Conservation (phyloP, 2,329 filamentous ascomycete species). For the Pseudogymnoascus sp. region DNA sequence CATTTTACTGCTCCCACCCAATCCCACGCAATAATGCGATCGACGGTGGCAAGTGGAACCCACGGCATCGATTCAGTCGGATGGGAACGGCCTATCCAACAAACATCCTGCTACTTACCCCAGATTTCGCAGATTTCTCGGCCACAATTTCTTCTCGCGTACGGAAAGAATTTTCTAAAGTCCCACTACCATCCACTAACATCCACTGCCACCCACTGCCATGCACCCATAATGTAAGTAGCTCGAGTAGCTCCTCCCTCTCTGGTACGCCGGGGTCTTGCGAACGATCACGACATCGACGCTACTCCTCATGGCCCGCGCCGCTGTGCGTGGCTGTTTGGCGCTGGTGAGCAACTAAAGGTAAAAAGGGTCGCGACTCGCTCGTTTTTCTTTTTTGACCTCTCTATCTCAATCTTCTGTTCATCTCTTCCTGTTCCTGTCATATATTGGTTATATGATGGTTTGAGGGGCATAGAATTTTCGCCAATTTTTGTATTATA, state of each 20-base stretch:
- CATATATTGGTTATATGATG: neutral
- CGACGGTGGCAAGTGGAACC: constrained; percentile 1
- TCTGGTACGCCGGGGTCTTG: neutral
- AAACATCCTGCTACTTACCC: neutral
- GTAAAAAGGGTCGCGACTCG: neutral
- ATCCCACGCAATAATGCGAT: neutral
- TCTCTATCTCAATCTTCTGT: neutral
- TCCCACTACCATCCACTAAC: no score
- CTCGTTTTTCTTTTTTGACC: neutral
- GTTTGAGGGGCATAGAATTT: neutral
- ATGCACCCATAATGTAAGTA: neutral
- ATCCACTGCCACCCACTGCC: neutral
- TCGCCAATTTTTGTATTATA: neutral
- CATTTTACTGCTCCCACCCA: neutral
- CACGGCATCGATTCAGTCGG: neutral
- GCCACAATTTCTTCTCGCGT: constrained; percentile 1
- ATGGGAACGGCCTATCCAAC: neutral
- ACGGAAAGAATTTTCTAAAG: neutral
- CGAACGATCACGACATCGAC: constrained; percentile 4
- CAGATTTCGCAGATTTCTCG: constrained; percentile 1
- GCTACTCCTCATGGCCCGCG: neutral
- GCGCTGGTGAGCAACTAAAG: neutral
- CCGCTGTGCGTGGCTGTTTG: neutral
- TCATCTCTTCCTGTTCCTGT: neutral
- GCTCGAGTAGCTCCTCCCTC: neutral